These are phyloP conservation scores for Fusarium nanum DNA, from an alignment of 2,329 filamentous ascomycete species.

Conservation along the genomic window DNA sequence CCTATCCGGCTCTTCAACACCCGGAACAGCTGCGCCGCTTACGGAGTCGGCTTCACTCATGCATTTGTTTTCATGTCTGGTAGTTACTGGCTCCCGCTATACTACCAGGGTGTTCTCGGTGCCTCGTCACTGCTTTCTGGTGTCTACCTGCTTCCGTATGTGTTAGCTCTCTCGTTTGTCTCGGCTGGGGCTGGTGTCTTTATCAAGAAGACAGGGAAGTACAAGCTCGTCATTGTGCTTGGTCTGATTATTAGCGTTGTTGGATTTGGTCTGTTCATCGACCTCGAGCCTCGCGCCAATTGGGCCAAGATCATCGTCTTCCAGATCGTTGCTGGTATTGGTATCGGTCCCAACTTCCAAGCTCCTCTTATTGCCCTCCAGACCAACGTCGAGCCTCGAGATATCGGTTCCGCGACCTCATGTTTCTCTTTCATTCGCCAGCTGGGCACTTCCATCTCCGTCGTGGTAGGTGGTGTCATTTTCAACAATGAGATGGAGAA, in stretches of 20 bases:
- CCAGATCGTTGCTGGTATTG: constrained; percentile 72
- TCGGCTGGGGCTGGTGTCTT: constrained; percentile 68
- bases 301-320: constrained; percentile 69
- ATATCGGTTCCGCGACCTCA: constrained; percentile 76
- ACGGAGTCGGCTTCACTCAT: constrained; percentile 77
- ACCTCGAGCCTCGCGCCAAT: constrained; percentile 67
- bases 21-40: constrained; percentile 72
- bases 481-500: constrained; percentile 80
- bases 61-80: constrained; percentile 81
- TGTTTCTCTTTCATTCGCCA: constrained; percentile 76
- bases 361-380: constrained; percentile 76
- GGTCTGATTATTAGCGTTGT: constrained; percentile 70
- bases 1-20: constrained; percentile 77
- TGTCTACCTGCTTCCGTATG: constrained; percentile 78
- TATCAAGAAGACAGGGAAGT: constrained; percentile 74
- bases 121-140: constrained; percentile 77
- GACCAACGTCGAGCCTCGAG: constrained; percentile 68
- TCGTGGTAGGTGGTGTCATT: constrained; percentile 81
- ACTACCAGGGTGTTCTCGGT: constrained; percentile 82
- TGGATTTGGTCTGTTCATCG: constrained; percentile 72
- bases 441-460: constrained; percentile 73
- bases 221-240: constrained; percentile 68
- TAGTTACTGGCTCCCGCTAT: constrained; percentile 85
- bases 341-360: constrained; percentile 77
- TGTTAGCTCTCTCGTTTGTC: constrained; percentile 72